Conservation (phyloP, 177 flowering plant genomes). For the Vitis hybrid region DNA sequence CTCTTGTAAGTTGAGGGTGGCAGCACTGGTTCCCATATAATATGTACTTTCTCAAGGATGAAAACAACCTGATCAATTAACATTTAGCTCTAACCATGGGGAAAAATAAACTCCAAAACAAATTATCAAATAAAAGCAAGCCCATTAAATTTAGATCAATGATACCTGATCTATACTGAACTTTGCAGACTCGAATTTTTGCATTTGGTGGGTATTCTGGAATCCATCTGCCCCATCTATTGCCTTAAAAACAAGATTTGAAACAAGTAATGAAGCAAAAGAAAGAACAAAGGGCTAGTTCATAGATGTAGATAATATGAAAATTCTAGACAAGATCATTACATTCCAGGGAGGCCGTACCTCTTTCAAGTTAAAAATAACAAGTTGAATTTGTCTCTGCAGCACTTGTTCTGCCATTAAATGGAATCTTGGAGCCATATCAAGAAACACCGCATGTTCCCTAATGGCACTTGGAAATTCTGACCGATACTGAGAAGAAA, state of each 20-base stretch:
- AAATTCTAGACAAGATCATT: not conserved
- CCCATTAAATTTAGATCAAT: not conserved
- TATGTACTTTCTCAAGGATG: conserved; percentile 85
- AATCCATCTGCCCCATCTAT: conserved; percentile 95
- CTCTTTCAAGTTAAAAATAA: conserved; percentile 70
- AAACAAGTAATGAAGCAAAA: conserved; percentile 9
- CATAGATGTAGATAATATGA: not conserved
- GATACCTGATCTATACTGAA: conserved; percentile 87
- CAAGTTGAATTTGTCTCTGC: conserved; percentile 68
- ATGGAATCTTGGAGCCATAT: conserved; percentile 77
- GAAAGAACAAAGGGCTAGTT: not conserved
- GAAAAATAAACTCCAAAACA: not conserved
- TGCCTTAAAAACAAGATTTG: conserved; percentile 42
- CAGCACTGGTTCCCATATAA: conserved; percentile 91
- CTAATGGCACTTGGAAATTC: conserved; percentile 67
- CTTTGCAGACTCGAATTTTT: conserved; percentile 81
- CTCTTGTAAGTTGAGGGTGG: conserved; percentile 64
- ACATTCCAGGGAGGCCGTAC: conserved; percentile 27
- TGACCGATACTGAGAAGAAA: conserved; percentile 66
- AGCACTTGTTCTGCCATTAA: conserved; percentile 74
- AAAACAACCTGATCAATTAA: conserved; percentile 65
- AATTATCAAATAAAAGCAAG: not conserved
- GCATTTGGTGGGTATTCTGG: conserved; percentile 88
- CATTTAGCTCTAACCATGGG: not conserved
- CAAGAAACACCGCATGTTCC: conserved; percentile 81